Evolutionary conservation across 306 rosid species (phyloP).

Genomic region (Pterocarpus santalinus): DNA sequence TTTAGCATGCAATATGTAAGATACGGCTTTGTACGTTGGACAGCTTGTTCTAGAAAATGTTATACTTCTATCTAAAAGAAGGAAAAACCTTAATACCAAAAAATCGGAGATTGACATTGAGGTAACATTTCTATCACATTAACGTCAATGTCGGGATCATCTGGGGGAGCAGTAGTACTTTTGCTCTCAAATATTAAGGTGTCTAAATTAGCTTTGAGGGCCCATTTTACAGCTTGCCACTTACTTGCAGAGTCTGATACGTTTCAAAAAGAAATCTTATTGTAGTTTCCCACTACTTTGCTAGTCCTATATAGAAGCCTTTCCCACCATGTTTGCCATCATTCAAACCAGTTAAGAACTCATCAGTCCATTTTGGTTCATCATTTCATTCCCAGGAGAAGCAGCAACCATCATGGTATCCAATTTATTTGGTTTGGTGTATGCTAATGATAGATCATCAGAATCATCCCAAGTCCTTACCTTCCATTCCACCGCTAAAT

Average conservation of each 20-base stretch:
- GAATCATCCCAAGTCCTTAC: slow-evolving; percentile 37
- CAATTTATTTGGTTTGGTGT: neutral
- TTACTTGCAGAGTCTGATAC: slow-evolving; percentile 31
- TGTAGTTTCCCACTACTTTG: slow-evolving; percentile 21
- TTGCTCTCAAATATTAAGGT: neutral
- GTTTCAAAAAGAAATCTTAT: neutral
- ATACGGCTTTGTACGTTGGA: neutral
- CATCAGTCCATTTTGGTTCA: slow-evolving; percentile 25
- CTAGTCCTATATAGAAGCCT: slow-evolving; percentile 23
- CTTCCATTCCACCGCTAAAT: slow-evolving; percentile 43
- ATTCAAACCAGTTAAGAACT: neutral
- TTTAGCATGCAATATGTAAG: neutral
- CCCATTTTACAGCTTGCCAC: slow-evolving; percentile 42
- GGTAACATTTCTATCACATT: slow-evolving; percentile 1
- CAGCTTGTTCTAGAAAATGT: neutral
- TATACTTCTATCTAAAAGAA: neutral
- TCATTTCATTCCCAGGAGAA: neutral
- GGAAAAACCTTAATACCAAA: neutral
- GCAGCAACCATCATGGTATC: slow-evolving; percentile 23
- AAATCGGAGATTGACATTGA: neutral
- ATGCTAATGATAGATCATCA: neutral
- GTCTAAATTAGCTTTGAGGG: slow-evolving; percentile 28
- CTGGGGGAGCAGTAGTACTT: neutral
- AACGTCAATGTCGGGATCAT: slow-evolving; percentile 27
- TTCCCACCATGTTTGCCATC: slow-evolving; percentile 9